These are phyloP conservation scores for Diutina neorugosa DNA, from an alignment of 1,139 yeast genomes.

Conservation along the genomic window DNA sequence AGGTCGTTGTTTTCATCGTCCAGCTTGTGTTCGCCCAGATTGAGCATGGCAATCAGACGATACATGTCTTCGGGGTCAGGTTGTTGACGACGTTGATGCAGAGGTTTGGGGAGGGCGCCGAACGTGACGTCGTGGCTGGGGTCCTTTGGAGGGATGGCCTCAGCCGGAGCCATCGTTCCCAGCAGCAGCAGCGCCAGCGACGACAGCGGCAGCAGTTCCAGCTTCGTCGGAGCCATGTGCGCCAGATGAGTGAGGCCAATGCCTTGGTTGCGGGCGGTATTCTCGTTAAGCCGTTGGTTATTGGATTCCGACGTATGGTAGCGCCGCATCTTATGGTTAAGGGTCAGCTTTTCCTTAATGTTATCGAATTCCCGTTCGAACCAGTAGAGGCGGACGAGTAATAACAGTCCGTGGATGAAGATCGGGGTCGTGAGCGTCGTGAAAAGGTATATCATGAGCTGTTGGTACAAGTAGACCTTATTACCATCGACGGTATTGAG, in stretches of 20 bases:
- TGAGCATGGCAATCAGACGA: slow-evolving; percentile 71
- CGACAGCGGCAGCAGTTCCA: not conserved
- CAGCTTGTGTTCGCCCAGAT: slow-evolving; percentile 26
- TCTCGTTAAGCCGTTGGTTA: slow-evolving; percentile 13
- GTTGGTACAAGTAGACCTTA: slow-evolving; percentile 58
- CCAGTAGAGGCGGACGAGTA: slow-evolving; percentile 77
- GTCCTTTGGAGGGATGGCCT: slow-evolving; percentile 7
- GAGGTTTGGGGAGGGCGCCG: slow-evolving; percentile 29
- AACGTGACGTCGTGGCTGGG: slow-evolving; percentile 22
- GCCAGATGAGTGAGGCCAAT: slow-evolving; percentile 13
- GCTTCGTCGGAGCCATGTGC: not conserved
- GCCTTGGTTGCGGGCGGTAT: slow-evolving; percentile 28
- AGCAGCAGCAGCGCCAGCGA: not conserved
- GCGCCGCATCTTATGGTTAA: slow-evolving; percentile 69
- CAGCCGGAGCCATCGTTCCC: not conserved
- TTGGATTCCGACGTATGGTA: slow-evolving; percentile 46
- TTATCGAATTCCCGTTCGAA: slow-evolving; percentile 81
- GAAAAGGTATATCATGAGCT: slow-evolving; percentile 47
- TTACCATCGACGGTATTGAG: slow-evolving; percentile 67
- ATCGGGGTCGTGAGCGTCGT: slow-evolving; percentile 76
- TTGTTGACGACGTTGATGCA: slow-evolving; percentile 25
- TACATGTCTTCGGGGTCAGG: slow-evolving; percentile 76
- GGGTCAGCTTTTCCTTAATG: slow-evolving; percentile 62
- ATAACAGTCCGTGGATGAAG: slow-evolving; percentile 70
- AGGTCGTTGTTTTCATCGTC: slow-evolving; percentile 65